Percentiles rank a stretch among this genome's conserved stretches.
Evolutionary conservation across 257 asterid genomes (phyloP).

Genomic region (Misopates orontium): DNA sequence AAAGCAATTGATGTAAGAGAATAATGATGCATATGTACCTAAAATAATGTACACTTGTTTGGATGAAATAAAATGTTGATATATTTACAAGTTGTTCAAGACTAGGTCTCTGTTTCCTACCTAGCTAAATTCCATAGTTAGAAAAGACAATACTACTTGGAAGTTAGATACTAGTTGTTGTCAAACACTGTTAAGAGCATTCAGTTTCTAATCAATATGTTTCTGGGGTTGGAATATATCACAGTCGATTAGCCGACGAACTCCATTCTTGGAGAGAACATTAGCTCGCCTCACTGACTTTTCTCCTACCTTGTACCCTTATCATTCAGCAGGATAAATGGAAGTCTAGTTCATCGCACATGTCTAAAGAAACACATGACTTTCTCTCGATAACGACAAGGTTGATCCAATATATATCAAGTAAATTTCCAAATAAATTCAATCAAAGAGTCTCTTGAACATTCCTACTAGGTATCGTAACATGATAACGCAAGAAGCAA

Average conservation of each 20-base stretch:
- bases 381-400: background rate
- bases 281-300: slow-evolving; percentile 40
- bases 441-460: too few relatives aligned
- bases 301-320: slow-evolving; percentile 75
- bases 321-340: slow-evolving; percentile 54
- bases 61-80: slow-evolving; percentile 24
- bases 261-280: slow-evolving; percentile 88
- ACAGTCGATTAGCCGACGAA: slow-evolving; percentile 78
- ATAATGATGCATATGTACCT: slow-evolving; percentile 1
- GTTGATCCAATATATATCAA: too few relatives aligned
- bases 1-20: slow-evolving; percentile 17
- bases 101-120: background rate
- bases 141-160: slow-evolving; percentile 2
- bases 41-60: slow-evolving; percentile 16
- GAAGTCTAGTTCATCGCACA: slow-evolving; percentile 82
- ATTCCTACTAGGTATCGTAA: too few relatives aligned
- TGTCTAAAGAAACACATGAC: slow-evolving; percentile 40
- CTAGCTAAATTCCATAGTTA: slow-evolving; percentile 13
- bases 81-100: background rate
- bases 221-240: slow-evolving; percentile 78
- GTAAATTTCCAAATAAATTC: too few relatives aligned
- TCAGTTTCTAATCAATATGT: too few relatives aligned
- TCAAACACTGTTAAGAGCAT: slow-evolving; percentile 41
- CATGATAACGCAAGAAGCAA: too few relatives aligned
- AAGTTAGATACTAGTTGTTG: slow-evolving; percentile 22